Conservation (phyloP, 2,329 filamentous ascomycete species). For the Neonectria sp. region DNA sequence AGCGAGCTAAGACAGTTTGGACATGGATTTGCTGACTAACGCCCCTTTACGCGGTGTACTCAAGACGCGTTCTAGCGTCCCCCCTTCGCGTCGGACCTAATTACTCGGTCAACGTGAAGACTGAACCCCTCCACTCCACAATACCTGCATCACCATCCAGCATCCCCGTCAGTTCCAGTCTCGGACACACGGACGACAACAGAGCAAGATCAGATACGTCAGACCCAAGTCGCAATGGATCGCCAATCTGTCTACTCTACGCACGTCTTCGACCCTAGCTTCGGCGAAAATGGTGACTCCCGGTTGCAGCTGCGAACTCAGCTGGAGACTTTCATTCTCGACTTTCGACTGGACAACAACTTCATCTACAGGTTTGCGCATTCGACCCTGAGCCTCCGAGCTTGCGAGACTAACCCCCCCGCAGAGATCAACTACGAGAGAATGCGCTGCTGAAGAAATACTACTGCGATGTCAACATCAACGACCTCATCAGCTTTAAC, state of each 20-base stretch:
- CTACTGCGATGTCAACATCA: constrained; percentile 96
- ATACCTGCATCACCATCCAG: constrained; percentile 36
- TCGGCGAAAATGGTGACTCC: constrained; percentile 77
- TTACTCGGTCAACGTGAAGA: constrained; percentile 38
- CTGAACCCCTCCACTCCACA: constrained; percentile 46
- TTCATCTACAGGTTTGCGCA: constrained; percentile 88
- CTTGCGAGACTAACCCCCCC: constrained; percentile 27
- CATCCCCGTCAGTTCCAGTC: constrained; percentile 29
- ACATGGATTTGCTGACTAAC: not conserved
- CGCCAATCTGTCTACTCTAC: constrained; percentile 88
- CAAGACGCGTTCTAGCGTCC: constrained; percentile 37
- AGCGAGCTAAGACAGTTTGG: constrained; percentile 2
- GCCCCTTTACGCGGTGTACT: constrained; percentile 18
- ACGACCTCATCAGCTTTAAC: constrained; percentile 95
- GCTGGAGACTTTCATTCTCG: constrained; percentile 91
- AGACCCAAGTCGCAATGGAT: constrained; percentile 74
- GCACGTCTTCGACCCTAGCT: constrained; percentile 81
- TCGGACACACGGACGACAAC: constrained; percentile 29
- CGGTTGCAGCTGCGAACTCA: constrained; percentile 81
- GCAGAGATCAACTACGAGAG: constrained; percentile 92
- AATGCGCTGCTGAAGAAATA: constrained; percentile 96
- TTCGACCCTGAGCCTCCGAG: not conserved
- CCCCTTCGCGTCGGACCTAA: constrained; percentile 23
- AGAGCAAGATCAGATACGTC: constrained; percentile 21
- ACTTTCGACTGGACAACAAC: constrained; percentile 93